A percentile compares a stretch with the other conserved stretches of the same genome.
Conservation (phyloP, 345 rosid genomes). For the Alliaria petiolata region DNA sequence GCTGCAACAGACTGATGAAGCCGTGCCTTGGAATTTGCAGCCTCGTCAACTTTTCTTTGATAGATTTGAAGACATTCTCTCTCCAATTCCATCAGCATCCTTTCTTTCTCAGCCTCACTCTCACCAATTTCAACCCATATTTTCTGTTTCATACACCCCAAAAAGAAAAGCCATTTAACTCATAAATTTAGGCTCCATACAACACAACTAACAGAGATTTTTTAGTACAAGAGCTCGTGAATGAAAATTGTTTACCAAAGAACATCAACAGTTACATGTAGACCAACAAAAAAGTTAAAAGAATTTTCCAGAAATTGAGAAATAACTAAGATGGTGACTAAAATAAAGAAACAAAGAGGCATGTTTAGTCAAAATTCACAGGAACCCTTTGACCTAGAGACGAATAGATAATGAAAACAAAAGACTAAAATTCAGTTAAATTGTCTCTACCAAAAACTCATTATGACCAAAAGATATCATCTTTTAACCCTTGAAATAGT, state of each 20-base stretch:
- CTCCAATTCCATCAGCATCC: constrained; percentile 76
- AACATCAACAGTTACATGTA: constrained; percentile 8
- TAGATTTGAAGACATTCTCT: constrained; percentile 88
- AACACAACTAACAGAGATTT: not conserved
- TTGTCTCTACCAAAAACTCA: constrained; percentile 39
- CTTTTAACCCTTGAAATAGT: constrained; percentile 19
- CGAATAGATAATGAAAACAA: constrained; percentile 12
- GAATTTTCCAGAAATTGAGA: no score
- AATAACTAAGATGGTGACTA: not conserved
- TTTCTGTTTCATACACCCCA: constrained; percentile 55
- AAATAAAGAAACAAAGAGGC: not conserved
- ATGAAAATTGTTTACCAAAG: not conserved
- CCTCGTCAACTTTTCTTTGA: constrained; percentile 85
- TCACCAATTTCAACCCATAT: constrained; percentile 96
- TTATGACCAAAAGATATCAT: constrained; percentile 37
- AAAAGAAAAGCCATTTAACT: not conserved
- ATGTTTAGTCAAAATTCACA: constrained; percentile 27
- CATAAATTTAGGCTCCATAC: not conserved
- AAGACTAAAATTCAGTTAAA: constrained; percentile 13
- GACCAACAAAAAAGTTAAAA: no score
- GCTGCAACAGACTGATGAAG: constrained; percentile 91
- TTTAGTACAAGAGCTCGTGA: not conserved
- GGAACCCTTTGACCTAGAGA: constrained; percentile 27
- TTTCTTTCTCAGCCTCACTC: constrained; percentile 74
- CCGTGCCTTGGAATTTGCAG: constrained; percentile 78